Evolutionary conservation across 202 grass and related monocot species (phyloP).

Genomic region (Cymbopogon flexuosus): DNA sequence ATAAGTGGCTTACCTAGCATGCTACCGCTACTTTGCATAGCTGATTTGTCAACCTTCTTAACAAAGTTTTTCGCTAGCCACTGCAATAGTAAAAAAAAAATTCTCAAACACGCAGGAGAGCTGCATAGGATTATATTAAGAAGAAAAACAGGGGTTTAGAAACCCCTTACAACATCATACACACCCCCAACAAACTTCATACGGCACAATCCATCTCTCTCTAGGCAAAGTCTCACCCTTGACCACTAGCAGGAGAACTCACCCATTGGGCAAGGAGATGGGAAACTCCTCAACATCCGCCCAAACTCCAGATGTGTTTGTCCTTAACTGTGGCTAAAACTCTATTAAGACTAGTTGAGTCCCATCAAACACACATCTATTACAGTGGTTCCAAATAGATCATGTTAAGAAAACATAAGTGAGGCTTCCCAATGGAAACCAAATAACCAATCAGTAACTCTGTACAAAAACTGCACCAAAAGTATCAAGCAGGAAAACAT

Average conservation of each 20-base stretch:
- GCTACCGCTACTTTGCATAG: slow-evolving; percentile 33
- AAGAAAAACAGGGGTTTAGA: not conserved
- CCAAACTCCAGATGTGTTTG: too few relatives aligned
- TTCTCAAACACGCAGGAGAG: not conserved
- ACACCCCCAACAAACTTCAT: not conserved
- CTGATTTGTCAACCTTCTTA: slow-evolving; percentile 56
- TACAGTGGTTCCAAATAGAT: not conserved
- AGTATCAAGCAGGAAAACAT: slow-evolving; percentile 7
- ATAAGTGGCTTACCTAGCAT: slow-evolving; percentile 40
- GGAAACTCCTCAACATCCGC: too few relatives aligned
- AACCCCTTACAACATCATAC: not conserved
- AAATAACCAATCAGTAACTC: slow-evolving; percentile 23
- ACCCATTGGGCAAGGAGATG: not conserved
- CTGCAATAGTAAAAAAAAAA: slow-evolving; percentile 49
- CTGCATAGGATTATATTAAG: not conserved
- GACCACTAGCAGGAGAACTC: not conserved
- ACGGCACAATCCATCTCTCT: not conserved
- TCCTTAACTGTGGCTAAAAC: too few relatives aligned
- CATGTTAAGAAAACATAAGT: not conserved
- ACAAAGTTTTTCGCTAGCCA: slow-evolving; percentile 74
- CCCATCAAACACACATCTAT: too few relatives aligned
- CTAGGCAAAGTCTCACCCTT: not conserved
- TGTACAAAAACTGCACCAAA: slow-evolving; percentile 1
- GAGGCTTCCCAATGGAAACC: slow-evolving; percentile 13
- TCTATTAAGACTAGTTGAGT: too few relatives aligned